Evolutionary conservation across 2,329 filamentous ascomycete genomes (phyloP).

Genomic region (Pseudogymnoascus sp.): DNA sequence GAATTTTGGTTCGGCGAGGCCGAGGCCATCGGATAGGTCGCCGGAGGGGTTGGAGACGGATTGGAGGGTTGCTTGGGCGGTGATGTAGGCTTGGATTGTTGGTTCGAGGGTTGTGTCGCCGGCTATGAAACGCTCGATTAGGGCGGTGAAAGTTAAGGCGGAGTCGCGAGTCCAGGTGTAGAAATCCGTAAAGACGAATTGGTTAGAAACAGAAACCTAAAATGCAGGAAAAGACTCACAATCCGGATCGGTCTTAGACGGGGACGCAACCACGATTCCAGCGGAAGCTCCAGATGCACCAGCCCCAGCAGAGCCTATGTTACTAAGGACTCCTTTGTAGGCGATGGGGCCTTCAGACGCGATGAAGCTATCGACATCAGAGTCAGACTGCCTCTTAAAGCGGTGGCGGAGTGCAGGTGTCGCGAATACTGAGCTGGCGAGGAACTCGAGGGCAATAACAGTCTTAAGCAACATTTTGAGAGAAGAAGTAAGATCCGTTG

Average conservation of each 20-base stretch:
- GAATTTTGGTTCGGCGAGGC: slow-evolving; percentile 67
- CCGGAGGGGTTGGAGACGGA: slow-evolving; percentile 48
- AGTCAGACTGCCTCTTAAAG: neutral
- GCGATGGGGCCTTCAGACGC: neutral
- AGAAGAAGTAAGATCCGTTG: neutral
- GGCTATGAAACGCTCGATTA: slow-evolving; percentile 53
- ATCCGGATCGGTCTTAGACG: slow-evolving; percentile 43
- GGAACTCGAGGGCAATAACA: neutral
- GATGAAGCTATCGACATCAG: neutral
- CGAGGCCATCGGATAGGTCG: slow-evolving; percentile 33
- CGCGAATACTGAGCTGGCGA: neutral
- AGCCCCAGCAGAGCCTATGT: neutral
- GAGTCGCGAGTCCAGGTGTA: slow-evolving; percentile 74
- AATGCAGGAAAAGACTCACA: slow-evolving; percentile 33
- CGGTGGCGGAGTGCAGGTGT: neutral
- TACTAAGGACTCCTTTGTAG: neutral
- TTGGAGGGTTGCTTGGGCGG: slow-evolving; percentile 44
- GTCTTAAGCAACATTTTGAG: slow-evolving; percentile 1
- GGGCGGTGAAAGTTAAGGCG: slow-evolving; percentile 58
- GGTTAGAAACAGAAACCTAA: neutral
- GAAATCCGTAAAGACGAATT: slow-evolving; percentile 44
- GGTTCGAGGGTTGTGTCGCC: slow-evolving; percentile 41
- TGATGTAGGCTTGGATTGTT: slow-evolving; percentile 59
- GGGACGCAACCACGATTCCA: slow-evolving; percentile 50
- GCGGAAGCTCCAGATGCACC: slow-evolving; percentile 17